Evolutionary conservation across 768 basidiomycete genomes (phyloP).

Genomic region (Wakefieldia striispora): DNA sequence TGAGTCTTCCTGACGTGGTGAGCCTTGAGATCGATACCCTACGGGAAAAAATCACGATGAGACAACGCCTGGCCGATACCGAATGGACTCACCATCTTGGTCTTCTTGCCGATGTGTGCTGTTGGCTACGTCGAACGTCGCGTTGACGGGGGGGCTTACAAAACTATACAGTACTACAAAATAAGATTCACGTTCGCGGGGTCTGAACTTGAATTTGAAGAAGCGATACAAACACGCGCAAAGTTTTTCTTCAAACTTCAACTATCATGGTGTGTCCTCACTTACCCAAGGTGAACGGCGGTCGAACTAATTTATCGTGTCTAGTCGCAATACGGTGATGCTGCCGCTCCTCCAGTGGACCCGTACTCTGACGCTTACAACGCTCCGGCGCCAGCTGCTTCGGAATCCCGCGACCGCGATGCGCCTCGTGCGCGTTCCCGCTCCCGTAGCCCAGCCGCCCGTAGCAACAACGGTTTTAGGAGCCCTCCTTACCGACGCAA

Average conservation of each 20-base stretch:
- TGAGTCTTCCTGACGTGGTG: slow-evolving; percentile 99
- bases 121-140: slow-evolving; percentile 42
- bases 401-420: slow-evolving; percentile 53
- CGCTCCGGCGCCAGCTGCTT: slow-evolving; percentile 52
- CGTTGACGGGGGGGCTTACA: slow-evolving; percentile 52
- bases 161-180: slow-evolving; percentile 57
- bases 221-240: slow-evolving; percentile 45
- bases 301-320: slow-evolving; percentile 5
- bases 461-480: slow-evolving; percentile 51
- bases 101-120: slow-evolving; percentile 58
- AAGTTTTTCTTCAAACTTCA: slow-evolving; percentile 41
- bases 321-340: slow-evolving; percentile 62
- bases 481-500: slow-evolving; percentile 62
- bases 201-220: slow-evolving; percentile 26
- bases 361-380: slow-evolving; percentile 84
- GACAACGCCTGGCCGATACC: slow-evolving; percentile 21
- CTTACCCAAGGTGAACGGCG: not conserved
- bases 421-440: slow-evolving; percentile 65
- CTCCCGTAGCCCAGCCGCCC: slow-evolving; percentile 60
- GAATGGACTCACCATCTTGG: slow-evolving; percentile 77
- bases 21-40: slow-evolving; percentile 94
- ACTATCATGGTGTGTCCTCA: slow-evolving; percentile 67
- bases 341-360: slow-evolving; percentile 58
- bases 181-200: slow-evolving; percentile 37
- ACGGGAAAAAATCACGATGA: slow-evolving; percentile 14